Evolutionary conservation across 768 basidiomycete species (phyloP).

Genomic region (Gymnopilus junonius): DNA sequence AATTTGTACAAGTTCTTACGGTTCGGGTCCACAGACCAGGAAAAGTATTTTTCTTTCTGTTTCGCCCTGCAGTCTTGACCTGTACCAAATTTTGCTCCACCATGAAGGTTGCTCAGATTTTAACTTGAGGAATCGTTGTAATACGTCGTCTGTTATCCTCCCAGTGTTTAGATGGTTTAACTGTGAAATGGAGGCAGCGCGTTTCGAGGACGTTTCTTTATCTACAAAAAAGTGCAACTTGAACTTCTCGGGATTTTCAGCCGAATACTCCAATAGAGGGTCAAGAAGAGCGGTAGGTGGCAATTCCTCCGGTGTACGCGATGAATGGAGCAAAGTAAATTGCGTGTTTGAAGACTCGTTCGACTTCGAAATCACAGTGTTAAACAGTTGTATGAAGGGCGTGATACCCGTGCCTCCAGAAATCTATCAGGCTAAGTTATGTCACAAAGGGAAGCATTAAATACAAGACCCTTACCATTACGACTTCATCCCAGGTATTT

Average conservation of each 20-base stretch:
- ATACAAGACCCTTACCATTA: constrained; percentile 58
- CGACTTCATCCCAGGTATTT: constrained; percentile 72
- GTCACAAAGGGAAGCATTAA: not conserved
- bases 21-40: constrained; percentile 84
- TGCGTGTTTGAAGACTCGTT: constrained; percentile 44
- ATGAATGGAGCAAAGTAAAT: constrained; percentile 77
- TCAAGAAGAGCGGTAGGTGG: constrained; percentile 69
- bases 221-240: constrained; percentile 69
- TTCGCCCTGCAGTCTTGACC: constrained; percentile 19
- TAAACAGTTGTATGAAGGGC: constrained; percentile 81
- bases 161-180: constrained; percentile 48
- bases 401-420: constrained; percentile 90
- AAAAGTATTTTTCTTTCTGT: constrained; percentile 55
- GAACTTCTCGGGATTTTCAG: constrained; percentile 57
- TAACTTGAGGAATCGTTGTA: constrained; percentile 47
- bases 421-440: constrained; percentile 48
- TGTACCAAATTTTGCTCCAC: constrained; percentile 39
- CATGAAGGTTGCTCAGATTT: constrained; percentile 30
- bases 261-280: constrained; percentile 52
- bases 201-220: constrained; percentile 33
- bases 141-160: constrained; percentile 54
- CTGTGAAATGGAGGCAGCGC: constrained; percentile 19
- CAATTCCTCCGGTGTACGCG: constrained; percentile 60
- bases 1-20: constrained; percentile 48
- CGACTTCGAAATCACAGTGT: constrained; percentile 50